Percentiles rank a stretch among this genome's conserved stretches.
phyloP scores from a whole-genome alignment of 345 rosid genomes.

The Citrus maxima region DNA sequence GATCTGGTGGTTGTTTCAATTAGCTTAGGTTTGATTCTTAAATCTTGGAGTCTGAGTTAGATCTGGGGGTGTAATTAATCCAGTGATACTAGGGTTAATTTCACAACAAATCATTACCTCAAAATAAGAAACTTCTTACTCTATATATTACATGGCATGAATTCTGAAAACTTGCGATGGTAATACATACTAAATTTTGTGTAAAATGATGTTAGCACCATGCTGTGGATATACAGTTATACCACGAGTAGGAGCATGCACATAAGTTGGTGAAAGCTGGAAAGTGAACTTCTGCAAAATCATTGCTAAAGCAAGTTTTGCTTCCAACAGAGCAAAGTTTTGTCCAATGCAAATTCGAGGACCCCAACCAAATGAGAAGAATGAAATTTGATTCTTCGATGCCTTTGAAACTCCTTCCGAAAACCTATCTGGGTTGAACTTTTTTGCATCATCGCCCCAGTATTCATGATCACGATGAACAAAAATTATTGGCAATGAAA shows the following conservation, averaged over 20 bases:
- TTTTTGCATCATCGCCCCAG: slow-evolving; percentile 60
- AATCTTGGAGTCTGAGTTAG: too few species aligned
- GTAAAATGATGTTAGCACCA: slow-evolving; percentile 45
- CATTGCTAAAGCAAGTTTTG: slow-evolving; percentile 48
- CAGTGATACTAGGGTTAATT: too few species aligned
- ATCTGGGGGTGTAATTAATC: too few species aligned
- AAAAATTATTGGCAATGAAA: slow-evolving; percentile 21
- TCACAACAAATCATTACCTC: too few species aligned
- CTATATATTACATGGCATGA: too few species aligned
- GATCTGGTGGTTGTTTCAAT: too few species aligned
- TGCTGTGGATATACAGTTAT: slow-evolving; percentile 40
- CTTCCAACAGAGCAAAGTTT: slow-evolving; percentile 58
- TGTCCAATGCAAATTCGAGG: slow-evolving; percentile 67
- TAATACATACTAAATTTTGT: slow-evolving; percentile 10
- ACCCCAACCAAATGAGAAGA: slow-evolving; percentile 57
- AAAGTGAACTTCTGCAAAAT: slow-evolving; percentile 45
- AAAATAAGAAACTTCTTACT: too few species aligned
- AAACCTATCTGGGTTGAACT: slow-evolving; percentile 61
- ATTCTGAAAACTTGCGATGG: too few species aligned
- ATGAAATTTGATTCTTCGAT: slow-evolving; percentile 42
- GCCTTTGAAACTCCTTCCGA: slow-evolving; percentile 52
- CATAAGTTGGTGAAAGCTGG: slow-evolving; percentile 54
- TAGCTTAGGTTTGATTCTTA: too few species aligned
- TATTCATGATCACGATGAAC: slow-evolving; percentile 42
- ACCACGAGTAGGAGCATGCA: slow-evolving; percentile 43